Evolutionary conservation across 352 stramenopile species (phyloP), one percentile per base, ranked within the genome.

Genomic region (Pythium sukuiense): DNA sequence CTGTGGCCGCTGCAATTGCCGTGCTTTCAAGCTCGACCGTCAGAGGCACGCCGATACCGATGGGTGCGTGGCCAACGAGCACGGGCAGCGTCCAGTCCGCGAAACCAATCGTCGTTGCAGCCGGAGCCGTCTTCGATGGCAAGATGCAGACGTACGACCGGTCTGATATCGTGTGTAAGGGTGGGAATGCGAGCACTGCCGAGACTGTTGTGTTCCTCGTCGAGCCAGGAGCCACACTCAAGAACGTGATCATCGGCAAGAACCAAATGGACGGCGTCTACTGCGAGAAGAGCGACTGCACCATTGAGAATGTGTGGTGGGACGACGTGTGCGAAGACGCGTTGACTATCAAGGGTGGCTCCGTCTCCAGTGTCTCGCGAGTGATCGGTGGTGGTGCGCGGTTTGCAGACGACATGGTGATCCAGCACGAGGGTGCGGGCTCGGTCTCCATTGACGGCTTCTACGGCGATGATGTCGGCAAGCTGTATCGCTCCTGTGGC

Each of bases 221-320:
- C n/a, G 68, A 85, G 45, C 20, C 76, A 0, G 71, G 69, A n/a
- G 78, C 69, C 1, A 86, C 74, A 9, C 73, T 87, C 20, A 77
- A 79, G 61, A 85, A 88, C 56, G 79, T 65, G n/a, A 88, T 88
- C 69, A 83, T 88, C 33, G 79, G 79, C 39, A 63, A 57, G 56
- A 76, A 83, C 64, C 76, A 86, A 66, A 69, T 70, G 59, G 76
- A 84, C n/a, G 76, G 74, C n/a, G 70, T 77, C 0, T 54, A 73
- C 65, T 78, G 69, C 27, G 61, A 75, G 12, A 66, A 73, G 45
- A 54, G 64, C 37, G 67, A 64, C 41, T 76, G 67, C 57, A 78
- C 67, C 8, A 73, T 78, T 30, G 61, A 78, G 59, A 73, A 76
- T 53, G 63, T 78, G 14, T 77, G 70, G 70, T 78, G 70, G 70